Evolutionary conservation across 106 monocot genomes (phyloP).

Genomic region (Apostasia ramifera): DNA sequence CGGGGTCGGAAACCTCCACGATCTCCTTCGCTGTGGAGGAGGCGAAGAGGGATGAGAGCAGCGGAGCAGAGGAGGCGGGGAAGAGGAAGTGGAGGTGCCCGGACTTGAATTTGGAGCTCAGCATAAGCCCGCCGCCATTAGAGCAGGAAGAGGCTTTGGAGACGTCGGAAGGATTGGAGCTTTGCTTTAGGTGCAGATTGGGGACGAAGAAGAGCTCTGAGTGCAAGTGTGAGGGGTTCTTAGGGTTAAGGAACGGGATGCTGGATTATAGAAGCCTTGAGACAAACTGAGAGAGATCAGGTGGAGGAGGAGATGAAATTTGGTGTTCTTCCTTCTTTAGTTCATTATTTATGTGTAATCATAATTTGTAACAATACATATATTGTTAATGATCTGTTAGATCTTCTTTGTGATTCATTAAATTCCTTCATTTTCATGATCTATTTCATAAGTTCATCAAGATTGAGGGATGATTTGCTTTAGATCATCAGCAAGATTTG

Average conservation of each 20-base stretch:
- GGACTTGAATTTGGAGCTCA: conserved; percentile 35
- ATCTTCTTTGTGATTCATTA: too few relatives aligned
- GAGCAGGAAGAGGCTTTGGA: conserved; percentile 5
- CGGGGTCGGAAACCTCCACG: not conserved
- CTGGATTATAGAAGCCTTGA: conserved; percentile 28
- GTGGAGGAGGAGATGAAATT: not conserved
- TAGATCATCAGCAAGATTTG: too few relatives aligned
- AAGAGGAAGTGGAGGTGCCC: conserved; percentile 7
- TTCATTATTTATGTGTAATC: not conserved
- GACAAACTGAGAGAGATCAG: conserved; percentile 12
- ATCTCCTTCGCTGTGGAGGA: conserved; percentile 6
- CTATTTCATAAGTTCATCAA: too few relatives aligned
- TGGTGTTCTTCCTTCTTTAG: too few relatives aligned
- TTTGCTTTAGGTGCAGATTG: conserved; percentile 30
- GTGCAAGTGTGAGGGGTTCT: conserved; percentile 23
- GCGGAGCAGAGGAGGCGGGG: not conserved
- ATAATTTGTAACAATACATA: too few relatives aligned
- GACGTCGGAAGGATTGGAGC: not conserved
- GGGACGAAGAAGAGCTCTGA: conserved; percentile 21
- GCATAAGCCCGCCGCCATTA: conserved; percentile 24
- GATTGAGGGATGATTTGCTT: too few relatives aligned
- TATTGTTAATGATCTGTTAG: too few relatives aligned
- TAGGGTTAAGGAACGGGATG: conserved; percentile 16
- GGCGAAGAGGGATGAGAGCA: not conserved
- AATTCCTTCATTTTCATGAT: too few relatives aligned